phyloP scores from a whole-genome alignment of 1,284 basidiomycete genomes.

The Ceratobasidium sp. region DNA sequence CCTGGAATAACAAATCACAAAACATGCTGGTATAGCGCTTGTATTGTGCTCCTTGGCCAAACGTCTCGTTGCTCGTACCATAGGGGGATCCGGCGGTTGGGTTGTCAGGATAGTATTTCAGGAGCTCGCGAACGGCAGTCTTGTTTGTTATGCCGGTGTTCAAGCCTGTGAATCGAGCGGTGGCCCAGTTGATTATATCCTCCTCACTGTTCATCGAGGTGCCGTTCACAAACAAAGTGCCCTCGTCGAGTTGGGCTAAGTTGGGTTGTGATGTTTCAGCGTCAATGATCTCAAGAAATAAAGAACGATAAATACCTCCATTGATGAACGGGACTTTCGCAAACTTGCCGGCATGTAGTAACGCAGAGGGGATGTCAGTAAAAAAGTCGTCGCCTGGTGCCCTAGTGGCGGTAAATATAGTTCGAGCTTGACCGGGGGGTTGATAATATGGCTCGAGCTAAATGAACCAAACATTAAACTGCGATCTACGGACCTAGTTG shows the following conservation, averaged over 20 bases:
- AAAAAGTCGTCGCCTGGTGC: constrained; percentile 57
- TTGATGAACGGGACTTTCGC: constrained; percentile 59
- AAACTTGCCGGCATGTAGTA: constrained; percentile 55
- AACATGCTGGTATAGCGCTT: constrained; percentile 37
- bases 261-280: background rate
- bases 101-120: constrained; percentile 39
- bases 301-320: constrained; percentile 51
- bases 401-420: constrained; percentile 26
- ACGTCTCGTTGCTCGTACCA: constrained; percentile 28
- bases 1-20: constrained; percentile 28
- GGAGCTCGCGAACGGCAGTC: background rate
- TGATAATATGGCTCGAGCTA: constrained; percentile 16
- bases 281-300: background rate
- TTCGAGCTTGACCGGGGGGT: background rate
- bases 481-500: background rate
- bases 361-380: constrained; percentile 54
- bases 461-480: background rate
- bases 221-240: constrained; percentile 26
- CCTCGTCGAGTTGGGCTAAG: constrained; percentile 44
- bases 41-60: constrained; percentile 29
- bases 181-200: constrained; percentile 31
- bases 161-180: background rate
- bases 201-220: constrained; percentile 6
- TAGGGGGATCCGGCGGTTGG: constrained; percentile 41
- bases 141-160: background rate